A percentile compares a stretch with the other conserved stretches of the same genome.
These are phyloP conservation scores for Xylariaceae sp. DNA, from an alignment of 2,329 filamentous ascomycete species.

Conservation along the genomic window DNA sequence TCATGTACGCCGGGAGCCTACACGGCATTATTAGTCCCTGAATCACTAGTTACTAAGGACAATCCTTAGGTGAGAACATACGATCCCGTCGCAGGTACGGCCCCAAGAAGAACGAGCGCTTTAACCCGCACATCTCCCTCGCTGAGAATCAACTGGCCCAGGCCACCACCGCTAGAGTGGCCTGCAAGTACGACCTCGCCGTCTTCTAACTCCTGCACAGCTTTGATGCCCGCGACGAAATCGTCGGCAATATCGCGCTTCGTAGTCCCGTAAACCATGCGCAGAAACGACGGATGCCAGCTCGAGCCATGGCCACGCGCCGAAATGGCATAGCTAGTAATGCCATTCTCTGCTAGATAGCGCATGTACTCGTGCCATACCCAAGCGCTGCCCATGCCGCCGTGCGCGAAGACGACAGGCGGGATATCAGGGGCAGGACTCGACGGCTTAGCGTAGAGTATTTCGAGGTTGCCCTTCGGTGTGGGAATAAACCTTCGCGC, in stretches of 20 bases:
- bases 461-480: no score
- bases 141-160: constrained; percentile 45
- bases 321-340: constrained; percentile 48
- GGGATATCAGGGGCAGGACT: constrained; percentile 20
- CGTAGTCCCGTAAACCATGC: constrained; percentile 43
- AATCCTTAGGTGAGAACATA: constrained; percentile 16
- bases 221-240: constrained; percentile 38
- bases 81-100: constrained; percentile 45
- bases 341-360: constrained; percentile 39
- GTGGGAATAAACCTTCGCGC: constrained; percentile 31
- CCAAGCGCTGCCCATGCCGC: constrained; percentile 49
- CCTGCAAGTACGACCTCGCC: constrained; percentile 41
- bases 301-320: constrained; percentile 38
- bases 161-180: constrained; percentile 47
- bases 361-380: constrained; percentile 49
- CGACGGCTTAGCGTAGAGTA: constrained; percentile 21
- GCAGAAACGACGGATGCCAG: constrained; percentile 41
- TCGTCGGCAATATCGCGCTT: constrained; percentile 40
- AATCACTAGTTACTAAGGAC: no score
- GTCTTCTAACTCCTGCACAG: constrained; percentile 32
- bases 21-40: constrained; percentile 6
- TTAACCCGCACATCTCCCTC: constrained; percentile 36
- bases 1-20: constrained; percentile 38
- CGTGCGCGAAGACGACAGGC: constrained; percentile 48
- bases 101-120: constrained; percentile 42